Evolutionary conservation across 1,139 yeast species (phyloP).

Genomic region (Williopsis jadinii): DNA sequence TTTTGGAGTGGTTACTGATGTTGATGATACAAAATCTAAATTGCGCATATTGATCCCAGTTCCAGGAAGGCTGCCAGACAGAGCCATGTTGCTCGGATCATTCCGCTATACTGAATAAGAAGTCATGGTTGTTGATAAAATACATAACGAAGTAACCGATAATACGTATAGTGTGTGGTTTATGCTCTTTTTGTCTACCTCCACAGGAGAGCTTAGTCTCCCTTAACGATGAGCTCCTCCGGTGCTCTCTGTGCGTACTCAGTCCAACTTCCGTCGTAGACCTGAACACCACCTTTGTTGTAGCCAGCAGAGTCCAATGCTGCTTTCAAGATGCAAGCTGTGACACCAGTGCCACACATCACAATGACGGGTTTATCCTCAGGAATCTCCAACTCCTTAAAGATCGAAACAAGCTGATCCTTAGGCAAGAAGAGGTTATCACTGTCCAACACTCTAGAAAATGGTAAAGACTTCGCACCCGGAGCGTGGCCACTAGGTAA

Average conservation of each 20-base stretch:
- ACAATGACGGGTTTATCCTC: conserved; percentile 59
- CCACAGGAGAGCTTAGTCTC: conserved; percentile 4
- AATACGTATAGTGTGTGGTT: not conserved
- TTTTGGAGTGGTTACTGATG: conserved; percentile 46
- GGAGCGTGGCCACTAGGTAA: conserved; percentile 87
- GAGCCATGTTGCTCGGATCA: conserved; percentile 58
- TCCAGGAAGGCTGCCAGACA: conserved; percentile 78
- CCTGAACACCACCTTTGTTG: conserved; percentile 42
- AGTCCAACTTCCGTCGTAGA: conserved; percentile 96
- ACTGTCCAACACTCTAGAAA: conserved; percentile 45
- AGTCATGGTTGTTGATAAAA: no score
- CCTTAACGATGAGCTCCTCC: conserved; percentile 26
- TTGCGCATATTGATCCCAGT: conserved; percentile 75
- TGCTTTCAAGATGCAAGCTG: conserved; percentile 76
- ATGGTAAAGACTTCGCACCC: conserved; percentile 74
- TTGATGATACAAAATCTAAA: conserved; percentile 64
- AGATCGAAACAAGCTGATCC: conserved; percentile 38
- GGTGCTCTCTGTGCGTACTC: conserved; percentile 34
- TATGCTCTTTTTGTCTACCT: not conserved
- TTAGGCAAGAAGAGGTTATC: conserved; percentile 20
- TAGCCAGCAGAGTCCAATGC: conserved; percentile 58
- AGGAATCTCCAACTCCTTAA: conserved; percentile 32
- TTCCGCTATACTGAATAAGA: conserved; percentile 60
- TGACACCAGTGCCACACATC: conserved; percentile 94
- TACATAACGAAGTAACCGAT: no score